These are phyloP conservation scores for Yarrowia porcina DNA, from an alignment of 805 yeast species.

Conservation along the genomic window DNA sequence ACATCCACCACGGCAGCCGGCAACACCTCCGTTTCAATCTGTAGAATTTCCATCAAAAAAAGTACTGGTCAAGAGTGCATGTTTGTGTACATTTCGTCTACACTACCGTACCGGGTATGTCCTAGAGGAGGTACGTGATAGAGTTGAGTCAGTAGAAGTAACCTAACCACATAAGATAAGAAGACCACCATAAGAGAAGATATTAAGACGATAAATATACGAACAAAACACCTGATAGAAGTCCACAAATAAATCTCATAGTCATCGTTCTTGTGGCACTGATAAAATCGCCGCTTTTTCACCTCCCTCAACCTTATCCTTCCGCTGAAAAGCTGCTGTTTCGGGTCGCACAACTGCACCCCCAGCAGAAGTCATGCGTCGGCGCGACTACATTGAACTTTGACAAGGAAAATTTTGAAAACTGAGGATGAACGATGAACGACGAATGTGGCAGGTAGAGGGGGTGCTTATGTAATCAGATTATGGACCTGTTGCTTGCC, in stretches of 20 bases:
- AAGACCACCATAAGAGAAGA: no score
- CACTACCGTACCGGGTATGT: constrained; percentile 8
- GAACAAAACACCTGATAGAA: no score
- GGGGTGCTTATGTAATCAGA: no score
- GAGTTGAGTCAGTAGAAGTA: no score
- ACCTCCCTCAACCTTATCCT: not conserved
- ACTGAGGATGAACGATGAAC: no score
- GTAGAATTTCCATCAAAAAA: constrained; percentile 13
- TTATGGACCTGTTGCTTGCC: no score
- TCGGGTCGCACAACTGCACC: not conserved
- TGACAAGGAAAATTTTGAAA: not conserved
- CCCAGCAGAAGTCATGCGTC: not conserved
- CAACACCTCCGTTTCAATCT: constrained; percentile 28
- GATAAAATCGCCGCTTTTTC: not conserved
- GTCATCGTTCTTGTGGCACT: no score
- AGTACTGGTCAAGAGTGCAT: not conserved
- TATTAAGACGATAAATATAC: no score
- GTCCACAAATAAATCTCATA: no score
- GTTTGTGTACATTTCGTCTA: not conserved
- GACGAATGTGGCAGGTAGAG: no score
- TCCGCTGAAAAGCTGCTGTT: constrained; percentile 1
- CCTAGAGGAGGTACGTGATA: not conserved
- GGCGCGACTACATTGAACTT: not conserved
- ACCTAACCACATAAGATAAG: no score
- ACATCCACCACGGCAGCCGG: constrained; percentile 40